These are phyloP conservation scores for Glarea lozoyensis DNA, from an alignment of 495 filamentous ascomycete genomes.

Conservation along the genomic window DNA sequence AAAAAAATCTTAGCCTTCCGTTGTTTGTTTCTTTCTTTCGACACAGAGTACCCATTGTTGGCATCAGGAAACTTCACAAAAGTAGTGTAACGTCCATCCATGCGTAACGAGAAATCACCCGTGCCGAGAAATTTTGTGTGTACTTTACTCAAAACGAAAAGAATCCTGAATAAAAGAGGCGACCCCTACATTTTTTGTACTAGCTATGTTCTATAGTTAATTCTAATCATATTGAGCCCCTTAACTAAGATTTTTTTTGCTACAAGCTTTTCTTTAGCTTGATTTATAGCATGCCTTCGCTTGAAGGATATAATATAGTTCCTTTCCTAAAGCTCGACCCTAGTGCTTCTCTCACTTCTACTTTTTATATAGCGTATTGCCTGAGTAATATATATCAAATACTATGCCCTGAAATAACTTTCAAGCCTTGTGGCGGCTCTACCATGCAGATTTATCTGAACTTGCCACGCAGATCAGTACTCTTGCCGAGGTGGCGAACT, in stretches of 20 bases:
- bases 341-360: not conserved
- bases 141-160: conserved; percentile 3
- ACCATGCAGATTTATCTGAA: not conserved
- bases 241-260: not conserved
- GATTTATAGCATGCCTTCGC: not conserved
- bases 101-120: conserved; percentile 13
- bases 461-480: not conserved
- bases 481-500: not conserved
- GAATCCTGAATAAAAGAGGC: not conserved
- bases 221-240: not conserved
- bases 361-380: not conserved
- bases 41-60: too few relatives aligned
- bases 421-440: not conserved
- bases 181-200: not conserved
- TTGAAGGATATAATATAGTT: not conserved
- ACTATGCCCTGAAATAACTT: not conserved
- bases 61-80: too few relatives aligned
- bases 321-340: not conserved
- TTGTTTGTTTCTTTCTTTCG: too few relatives aligned
- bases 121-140: not conserved
- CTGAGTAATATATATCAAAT: not conserved
- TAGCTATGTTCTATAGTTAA: not conserved
- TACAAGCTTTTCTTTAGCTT: not conserved
- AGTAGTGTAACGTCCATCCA: too few relatives aligned
- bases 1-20: too few relatives aligned